phyloP scores from a whole-genome alignment of 169 alveolate genomes.

The Plasmodium gallinaceum region DNA sequence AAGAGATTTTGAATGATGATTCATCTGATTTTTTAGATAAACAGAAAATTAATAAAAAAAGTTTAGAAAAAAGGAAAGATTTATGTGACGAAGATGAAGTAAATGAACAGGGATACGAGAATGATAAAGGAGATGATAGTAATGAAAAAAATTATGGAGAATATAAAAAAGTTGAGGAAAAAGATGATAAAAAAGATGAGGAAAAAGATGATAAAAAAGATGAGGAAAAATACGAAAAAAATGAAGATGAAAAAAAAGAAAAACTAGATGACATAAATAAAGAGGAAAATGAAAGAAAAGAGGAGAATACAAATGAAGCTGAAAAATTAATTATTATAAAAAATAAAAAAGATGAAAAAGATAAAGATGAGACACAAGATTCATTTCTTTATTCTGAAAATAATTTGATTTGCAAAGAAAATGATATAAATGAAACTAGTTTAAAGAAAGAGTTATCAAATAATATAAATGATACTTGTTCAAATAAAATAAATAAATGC shows the following conservation, averaged over 20 bases:
- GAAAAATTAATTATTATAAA: too few species aligned
- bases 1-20: constrained; percentile 31
- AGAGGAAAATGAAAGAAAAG: not conserved
- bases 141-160: not conserved
- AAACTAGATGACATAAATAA: not conserved
- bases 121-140: not conserved
- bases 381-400: too few species aligned
- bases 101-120: not conserved
- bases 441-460: too few species aligned
- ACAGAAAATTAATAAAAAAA: not conserved
- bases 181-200: not conserved
- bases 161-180: not conserved
- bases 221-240: not conserved
- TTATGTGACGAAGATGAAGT: not conserved
- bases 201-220: not conserved
- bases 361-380: too few species aligned
- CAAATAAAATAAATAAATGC: not conserved
- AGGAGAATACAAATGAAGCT: not conserved
- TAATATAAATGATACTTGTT: not conserved
- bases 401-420: too few species aligned
- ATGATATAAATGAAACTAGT: too few species aligned
- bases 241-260: not conserved
- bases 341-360: too few species aligned
- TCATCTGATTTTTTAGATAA: constrained; percentile 28
- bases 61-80: not conserved